Evolutionary conservation across 495 filamentous ascomycete species (phyloP).

Genomic region (Friedmanniomyces endolithicus): DNA sequence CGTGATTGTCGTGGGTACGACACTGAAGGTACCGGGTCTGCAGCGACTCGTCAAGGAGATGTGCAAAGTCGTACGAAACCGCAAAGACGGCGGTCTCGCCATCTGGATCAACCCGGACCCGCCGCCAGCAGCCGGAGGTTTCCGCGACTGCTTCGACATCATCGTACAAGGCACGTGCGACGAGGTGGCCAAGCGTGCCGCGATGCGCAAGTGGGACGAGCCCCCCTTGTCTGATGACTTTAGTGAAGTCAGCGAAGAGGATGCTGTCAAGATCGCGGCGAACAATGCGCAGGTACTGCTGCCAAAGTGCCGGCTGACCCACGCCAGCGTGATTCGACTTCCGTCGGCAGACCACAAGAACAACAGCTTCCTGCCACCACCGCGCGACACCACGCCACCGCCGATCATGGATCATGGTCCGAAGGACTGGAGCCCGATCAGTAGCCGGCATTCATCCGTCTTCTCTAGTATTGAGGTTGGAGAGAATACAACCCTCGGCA

Average conservation of each 20-base stretch:
- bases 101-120: constrained; percentile 90
- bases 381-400: not conserved
- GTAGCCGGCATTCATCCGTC: constrained; percentile 6
- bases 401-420: not conserved
- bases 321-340: not conserved
- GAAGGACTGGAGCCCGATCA: constrained; percentile 14
- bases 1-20: constrained; percentile 88
- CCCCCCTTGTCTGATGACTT: constrained; percentile 32
- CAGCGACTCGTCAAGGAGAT: constrained; percentile 80
- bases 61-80: constrained; percentile 63
- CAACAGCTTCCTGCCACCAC: constrained; percentile 17
- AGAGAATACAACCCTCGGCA: constrained; percentile 12
- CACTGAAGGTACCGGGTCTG: constrained; percentile 85
- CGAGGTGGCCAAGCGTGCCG: constrained; percentile 63
- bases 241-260: constrained; percentile 32
- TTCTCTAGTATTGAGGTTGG: constrained; percentile 8
- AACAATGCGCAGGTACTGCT: not conserved
- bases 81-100: constrained; percentile 68
- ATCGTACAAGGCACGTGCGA: constrained; percentile 81
- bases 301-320: not conserved
- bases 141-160: constrained; percentile 85
- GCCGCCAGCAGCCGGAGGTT: constrained; percentile 66
- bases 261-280: constrained; percentile 17
- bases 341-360: constrained; percentile 7
- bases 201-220: constrained; percentile 67